These are phyloP conservation scores for Pichia insulana DNA, from an alignment of 805 yeast species.

Conservation along the genomic window DNA sequence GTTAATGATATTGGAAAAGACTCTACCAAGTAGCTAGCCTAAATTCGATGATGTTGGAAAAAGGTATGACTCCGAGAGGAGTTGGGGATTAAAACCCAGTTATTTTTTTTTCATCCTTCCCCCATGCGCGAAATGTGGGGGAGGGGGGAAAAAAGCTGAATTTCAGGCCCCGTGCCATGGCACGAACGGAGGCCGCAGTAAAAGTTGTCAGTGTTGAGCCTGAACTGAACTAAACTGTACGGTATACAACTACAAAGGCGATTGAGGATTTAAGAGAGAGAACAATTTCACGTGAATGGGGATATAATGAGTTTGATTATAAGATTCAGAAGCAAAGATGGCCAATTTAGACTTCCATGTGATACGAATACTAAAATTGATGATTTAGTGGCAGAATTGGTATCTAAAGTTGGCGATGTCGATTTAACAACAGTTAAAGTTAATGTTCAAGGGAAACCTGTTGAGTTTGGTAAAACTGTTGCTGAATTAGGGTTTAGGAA, in stretches of 20 bases:
- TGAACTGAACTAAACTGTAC: too few relatives aligned
- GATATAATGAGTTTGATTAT: constrained; percentile 34
- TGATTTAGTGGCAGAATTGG: not conserved
- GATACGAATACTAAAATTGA: not conserved
- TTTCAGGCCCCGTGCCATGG: too few relatives aligned
- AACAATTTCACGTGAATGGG: too few relatives aligned
- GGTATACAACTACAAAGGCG: too few relatives aligned
- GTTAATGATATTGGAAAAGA: too few relatives aligned
- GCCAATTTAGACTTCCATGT: constrained; percentile 54
- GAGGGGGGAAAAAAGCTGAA: too few relatives aligned
- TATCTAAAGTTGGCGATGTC: not conserved
- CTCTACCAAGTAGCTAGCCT: too few relatives aligned
- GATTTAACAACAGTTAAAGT: not conserved
- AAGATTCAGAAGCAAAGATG: constrained; percentile 77
- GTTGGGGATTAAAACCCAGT: not conserved
- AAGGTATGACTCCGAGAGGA: not conserved
- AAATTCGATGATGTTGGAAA: too few relatives aligned
- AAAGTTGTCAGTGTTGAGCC: too few relatives aligned
- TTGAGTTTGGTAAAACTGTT: constrained; percentile 19
- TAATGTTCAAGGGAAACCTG: not conserved
- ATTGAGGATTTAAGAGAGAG: too few relatives aligned
- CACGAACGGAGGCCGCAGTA: too few relatives aligned
- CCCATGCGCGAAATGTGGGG: too few relatives aligned
- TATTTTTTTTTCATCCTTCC: not conserved
- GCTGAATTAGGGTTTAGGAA: constrained; percentile 43